phyloP scores from a whole-genome alignment of 768 basidiomycete genomes.

The Chalciporus sphaerocephalus region DNA sequence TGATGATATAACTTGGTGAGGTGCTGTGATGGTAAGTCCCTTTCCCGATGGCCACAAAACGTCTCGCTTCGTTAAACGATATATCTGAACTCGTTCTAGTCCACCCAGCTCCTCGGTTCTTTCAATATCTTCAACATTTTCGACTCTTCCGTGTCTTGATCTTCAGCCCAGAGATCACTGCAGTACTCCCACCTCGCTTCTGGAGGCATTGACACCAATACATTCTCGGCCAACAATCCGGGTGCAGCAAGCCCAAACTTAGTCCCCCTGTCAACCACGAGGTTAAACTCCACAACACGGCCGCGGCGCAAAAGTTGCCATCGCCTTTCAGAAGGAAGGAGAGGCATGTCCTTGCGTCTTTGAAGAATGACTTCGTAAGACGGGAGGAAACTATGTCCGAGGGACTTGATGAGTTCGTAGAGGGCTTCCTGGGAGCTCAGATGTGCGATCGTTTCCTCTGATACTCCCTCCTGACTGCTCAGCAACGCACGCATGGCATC shows the following conservation, averaged over 20 bases:
- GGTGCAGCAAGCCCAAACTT: slow-evolving; percentile 62
- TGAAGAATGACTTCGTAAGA: slow-evolving; percentile 45
- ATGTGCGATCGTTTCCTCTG: slow-evolving; percentile 4
- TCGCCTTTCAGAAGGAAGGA: slow-evolving; percentile 28
- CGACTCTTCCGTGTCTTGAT: slow-evolving; percentile 44
- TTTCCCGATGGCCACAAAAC: no score
- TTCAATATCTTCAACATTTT: slow-evolving; percentile 47
- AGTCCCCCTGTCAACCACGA: slow-evolving; percentile 66
- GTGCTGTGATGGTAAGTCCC: not conserved
- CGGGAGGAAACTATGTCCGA: slow-evolving; percentile 43
- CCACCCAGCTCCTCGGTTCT: slow-evolving; percentile 18
- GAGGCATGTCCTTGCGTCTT: slow-evolving; percentile 31
- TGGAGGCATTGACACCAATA: slow-evolving; percentile 62
- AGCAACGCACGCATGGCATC: slow-evolving; percentile 28
- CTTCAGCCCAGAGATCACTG: slow-evolving; percentile 48
- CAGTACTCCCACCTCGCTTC: slow-evolving; percentile 69
- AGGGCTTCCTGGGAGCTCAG: slow-evolving; percentile 34
- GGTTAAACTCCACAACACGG: slow-evolving; percentile 57
- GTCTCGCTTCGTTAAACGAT: no score
- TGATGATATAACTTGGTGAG: no score
- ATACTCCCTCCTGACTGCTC: not conserved
- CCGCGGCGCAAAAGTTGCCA: slow-evolving; percentile 54
- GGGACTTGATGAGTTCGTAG: slow-evolving; percentile 41
- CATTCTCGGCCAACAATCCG: slow-evolving; percentile 58
- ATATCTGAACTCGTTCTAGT: not conserved